A percentile compares a stretch with the other conserved stretches of the same genome.
Conservation (phyloP, 345 rosid species). For the Pseudoturritis turrita region DNA sequence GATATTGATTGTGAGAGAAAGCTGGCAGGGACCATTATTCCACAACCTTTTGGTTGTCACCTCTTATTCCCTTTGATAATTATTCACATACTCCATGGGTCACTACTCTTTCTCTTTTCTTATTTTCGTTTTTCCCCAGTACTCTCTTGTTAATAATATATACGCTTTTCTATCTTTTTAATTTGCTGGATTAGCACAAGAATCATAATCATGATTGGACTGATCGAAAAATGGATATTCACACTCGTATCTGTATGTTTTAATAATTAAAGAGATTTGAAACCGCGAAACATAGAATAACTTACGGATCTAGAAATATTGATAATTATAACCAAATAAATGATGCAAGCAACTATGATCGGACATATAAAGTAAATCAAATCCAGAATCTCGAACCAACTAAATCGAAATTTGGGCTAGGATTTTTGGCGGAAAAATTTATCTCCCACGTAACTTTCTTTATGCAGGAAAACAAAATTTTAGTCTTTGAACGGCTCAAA, state of each 20-base stretch:
- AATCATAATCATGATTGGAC: conserved; percentile 23
- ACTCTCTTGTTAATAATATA: conserved; percentile 8
- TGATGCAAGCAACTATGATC: background rate
- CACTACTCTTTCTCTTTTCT: conserved; percentile 19
- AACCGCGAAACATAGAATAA: background rate
- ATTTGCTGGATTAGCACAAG: conserved; percentile 30
- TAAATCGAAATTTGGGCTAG: background rate
- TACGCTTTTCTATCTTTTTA: background rate
- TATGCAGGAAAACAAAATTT: too few species aligned
- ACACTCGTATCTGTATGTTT: background rate
- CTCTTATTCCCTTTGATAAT: conserved; percentile 35
- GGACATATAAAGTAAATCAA: background rate
- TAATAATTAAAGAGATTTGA: conserved; percentile 2
- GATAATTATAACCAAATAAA: background rate
- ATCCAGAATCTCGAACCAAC: background rate
- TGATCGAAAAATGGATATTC: background rate
- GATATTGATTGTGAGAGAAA: conserved; percentile 30
- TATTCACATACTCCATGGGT: conserved; percentile 30
- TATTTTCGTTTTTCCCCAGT: background rate
- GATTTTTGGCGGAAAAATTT: too few species aligned
- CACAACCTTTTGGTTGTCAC: conserved; percentile 40
- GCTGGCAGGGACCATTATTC: conserved; percentile 42
- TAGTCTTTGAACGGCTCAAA: too few species aligned
- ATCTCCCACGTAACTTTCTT: too few species aligned
- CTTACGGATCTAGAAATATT: too few species aligned